Conservation (phyloP, 371 early-diverging fungal genomes). For the Furculomyces boomerangus region DNA sequence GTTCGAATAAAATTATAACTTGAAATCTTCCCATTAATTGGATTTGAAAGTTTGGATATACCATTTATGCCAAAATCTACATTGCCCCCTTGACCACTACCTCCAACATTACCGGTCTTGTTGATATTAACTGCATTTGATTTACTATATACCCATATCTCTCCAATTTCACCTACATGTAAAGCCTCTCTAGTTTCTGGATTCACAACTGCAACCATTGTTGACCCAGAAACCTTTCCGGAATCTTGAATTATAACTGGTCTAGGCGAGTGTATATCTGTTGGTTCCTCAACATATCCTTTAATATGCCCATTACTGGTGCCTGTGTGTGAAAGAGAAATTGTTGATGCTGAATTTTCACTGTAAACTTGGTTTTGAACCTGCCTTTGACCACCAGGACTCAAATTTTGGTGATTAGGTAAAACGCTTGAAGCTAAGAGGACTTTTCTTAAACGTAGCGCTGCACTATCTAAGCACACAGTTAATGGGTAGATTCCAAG, state of each 20-base stretch:
- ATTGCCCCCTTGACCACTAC: conserved; percentile 5
- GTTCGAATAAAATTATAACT: conserved; percentile 53
- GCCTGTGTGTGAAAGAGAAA: neutral
- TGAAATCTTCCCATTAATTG: conserved; percentile 37
- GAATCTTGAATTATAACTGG: conserved; percentile 52
- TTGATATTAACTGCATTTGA: conserved; percentile 17
- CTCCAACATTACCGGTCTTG: conserved; percentile 5
- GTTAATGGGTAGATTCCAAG: conserved; percentile 47
- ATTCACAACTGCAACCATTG: conserved; percentile 70
- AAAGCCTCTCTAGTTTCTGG: conserved; percentile 45
- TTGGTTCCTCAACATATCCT: conserved; percentile 14
- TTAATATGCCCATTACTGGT: conserved; percentile 20
- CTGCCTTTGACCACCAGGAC: neutral
- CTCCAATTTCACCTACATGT: conserved; percentile 54
- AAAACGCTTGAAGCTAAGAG: neutral
- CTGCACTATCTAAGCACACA: conserved; percentile 37
- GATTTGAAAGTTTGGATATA: conserved; percentile 2
- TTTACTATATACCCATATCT: conserved; percentile 56
- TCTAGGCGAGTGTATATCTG: too few relatives aligned
- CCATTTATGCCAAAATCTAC: neutral
- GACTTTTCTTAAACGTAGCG: conserved; percentile 45
- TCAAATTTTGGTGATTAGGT: neutral
- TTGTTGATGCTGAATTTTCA: neutral
- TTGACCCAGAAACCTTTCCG: conserved; percentile 50
- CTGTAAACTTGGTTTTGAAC: neutral